Evolutionary conservation across 768 basidiomycete species (phyloP).

Genomic region (Sporobolomyces phaffii): DNA sequence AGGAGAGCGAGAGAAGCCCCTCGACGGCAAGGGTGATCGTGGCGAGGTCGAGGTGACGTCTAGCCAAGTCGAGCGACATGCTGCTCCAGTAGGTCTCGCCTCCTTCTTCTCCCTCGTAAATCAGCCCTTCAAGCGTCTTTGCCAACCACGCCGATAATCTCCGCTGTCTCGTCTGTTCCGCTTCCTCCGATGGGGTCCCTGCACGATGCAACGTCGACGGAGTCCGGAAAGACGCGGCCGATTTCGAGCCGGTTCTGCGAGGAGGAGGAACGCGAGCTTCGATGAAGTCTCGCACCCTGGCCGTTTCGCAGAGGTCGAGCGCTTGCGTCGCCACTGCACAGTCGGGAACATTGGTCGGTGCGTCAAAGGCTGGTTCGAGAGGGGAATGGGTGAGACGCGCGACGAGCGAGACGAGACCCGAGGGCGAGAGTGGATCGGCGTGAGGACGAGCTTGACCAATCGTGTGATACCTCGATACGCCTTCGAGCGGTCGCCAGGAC

Average conservation of each 20-base stretch:
- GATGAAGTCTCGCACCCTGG: conserved; percentile 64
- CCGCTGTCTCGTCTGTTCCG: conserved; percentile 45
- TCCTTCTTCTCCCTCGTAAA: neutral
- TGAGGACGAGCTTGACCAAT: conserved; percentile 27
- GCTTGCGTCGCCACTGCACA: conserved; percentile 60
- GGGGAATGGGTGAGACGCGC: conserved; percentile 1
- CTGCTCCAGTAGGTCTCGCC: conserved; percentile 21
- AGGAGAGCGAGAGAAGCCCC: conserved; percentile 56
- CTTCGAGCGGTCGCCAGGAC: conserved; percentile 57
- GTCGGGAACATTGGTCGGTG: conserved; percentile 57
- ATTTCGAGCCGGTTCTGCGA: conserved; percentile 53
- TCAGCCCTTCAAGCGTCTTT: conserved; percentile 10
- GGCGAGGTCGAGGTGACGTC: conserved; percentile 64
- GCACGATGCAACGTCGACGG: conserved; percentile 55
- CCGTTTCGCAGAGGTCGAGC: conserved; percentile 56
- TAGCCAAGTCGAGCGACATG: conserved; percentile 53
- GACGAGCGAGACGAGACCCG: conserved; percentile 11
- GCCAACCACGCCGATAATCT: conserved; percentile 50
- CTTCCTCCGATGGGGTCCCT: conserved; percentile 45
- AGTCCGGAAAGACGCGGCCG: conserved; percentile 57
- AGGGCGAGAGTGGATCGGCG: conserved; percentile 23
- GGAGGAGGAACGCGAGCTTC: conserved; percentile 19
- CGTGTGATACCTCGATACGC: conserved; percentile 31
- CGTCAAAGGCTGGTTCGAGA: neutral
- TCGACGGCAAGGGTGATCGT: conserved; percentile 53